phyloP scores from a whole-genome alignment of 495 filamentous ascomycete species.

The Penicillium paradoxum region DNA sequence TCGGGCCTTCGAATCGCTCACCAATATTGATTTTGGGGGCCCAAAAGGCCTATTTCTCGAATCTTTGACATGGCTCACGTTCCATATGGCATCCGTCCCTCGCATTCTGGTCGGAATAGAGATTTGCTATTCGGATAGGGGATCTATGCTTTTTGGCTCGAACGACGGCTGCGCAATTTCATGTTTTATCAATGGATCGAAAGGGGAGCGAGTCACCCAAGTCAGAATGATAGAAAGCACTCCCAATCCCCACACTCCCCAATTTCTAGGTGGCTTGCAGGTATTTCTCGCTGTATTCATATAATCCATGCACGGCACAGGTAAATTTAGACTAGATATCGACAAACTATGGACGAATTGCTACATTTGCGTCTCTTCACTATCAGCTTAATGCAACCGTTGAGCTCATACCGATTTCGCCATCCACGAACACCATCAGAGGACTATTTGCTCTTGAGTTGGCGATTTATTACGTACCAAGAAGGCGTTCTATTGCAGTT shows the following conservation, averaged over 20 bases:
- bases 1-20: not conserved
- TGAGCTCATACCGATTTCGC: not conserved
- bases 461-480: not conserved
- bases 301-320: not conserved
- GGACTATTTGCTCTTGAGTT: not conserved
- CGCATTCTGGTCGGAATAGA: not conserved
- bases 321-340: not conserved
- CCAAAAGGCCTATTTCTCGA: not conserved
- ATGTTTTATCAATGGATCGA: not conserved
- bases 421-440: not conserved
- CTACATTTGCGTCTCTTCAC: not conserved
- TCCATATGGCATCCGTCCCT: not conserved
- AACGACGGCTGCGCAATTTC: not conserved
- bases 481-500: not conserved
- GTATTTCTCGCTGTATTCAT: not conserved
- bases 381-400: not conserved
- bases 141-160: not conserved
- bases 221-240: not conserved
- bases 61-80: not conserved
- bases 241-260: not conserved
- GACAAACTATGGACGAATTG: not conserved
- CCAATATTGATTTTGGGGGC: not conserved
- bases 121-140: not conserved
- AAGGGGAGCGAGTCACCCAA: not conserved
- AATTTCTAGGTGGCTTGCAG: not conserved